phyloP scores from a whole-genome alignment of 371 early-diverging fungal species.

The Entomophthora muscae region DNA sequence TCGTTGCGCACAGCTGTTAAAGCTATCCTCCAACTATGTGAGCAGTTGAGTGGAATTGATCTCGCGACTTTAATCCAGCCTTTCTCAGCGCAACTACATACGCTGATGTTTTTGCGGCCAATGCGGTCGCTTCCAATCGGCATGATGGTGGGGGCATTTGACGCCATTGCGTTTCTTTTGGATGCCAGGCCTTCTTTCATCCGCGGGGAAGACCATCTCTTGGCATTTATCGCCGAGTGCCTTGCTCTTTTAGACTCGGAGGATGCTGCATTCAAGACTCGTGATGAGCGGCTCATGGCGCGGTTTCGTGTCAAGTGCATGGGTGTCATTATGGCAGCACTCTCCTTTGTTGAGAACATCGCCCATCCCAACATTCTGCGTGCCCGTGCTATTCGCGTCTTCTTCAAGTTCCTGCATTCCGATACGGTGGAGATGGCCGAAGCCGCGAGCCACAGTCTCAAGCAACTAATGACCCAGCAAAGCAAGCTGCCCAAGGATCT shows the following conservation, averaged over 20 bases:
- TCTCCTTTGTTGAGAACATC: slow-evolving; percentile 68
- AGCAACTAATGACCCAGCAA: slow-evolving; percentile 67
- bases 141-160: slow-evolving; percentile 95
- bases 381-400: slow-evolving; percentile 84
- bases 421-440: slow-evolving; percentile 86
- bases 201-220: slow-evolving; percentile 70
- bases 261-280: slow-evolving; percentile 75
- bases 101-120: slow-evolving; percentile 92
- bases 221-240: slow-evolving; percentile 79
- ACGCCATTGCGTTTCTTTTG: slow-evolving; percentile 92
- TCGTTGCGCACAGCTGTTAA: slow-evolving; percentile 82
- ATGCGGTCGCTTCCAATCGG: slow-evolving; percentile 86
- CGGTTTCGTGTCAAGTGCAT: slow-evolving; percentile 89
- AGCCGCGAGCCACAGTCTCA: slow-evolving; percentile 82
- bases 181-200: slow-evolving; percentile 78
- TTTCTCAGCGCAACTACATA: slow-evolving; percentile 67
- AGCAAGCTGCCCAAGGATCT: slow-evolving; percentile 89
- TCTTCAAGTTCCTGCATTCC: slow-evolving; percentile 92
- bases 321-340: slow-evolving; percentile 80
- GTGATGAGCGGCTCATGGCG: slow-evolving; percentile 53
- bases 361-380: slow-evolving; percentile 55
- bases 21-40: slow-evolving; percentile 57
- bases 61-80: slow-evolving; percentile 75
- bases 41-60: slow-evolving; percentile 51
- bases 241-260: slow-evolving; percentile 93